phyloP scores from a whole-genome alignment of 2,329 filamentous ascomycete species.

The Penicillium hordei region DNA sequence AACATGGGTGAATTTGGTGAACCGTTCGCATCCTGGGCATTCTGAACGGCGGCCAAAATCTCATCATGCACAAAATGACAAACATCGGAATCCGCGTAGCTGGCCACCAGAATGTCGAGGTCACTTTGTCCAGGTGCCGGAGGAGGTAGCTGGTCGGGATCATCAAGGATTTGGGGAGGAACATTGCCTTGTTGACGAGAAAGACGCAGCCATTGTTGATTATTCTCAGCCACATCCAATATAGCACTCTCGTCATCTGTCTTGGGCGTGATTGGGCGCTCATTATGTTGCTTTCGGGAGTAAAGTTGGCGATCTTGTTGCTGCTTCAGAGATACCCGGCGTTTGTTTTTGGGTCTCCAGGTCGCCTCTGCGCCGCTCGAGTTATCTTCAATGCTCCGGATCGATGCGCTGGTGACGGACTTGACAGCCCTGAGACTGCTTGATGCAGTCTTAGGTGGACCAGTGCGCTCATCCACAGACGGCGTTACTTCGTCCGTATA shows the following conservation, averaged over 20 bases:
- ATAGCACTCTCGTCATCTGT: constrained; percentile 61
- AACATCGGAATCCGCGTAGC: constrained; percentile 76
- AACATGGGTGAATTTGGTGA: constrained; percentile 58
- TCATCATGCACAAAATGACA: constrained; percentile 72
- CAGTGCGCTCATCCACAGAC: constrained; percentile 57
- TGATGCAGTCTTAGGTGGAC: constrained; percentile 69
- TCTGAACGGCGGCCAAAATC: constrained; percentile 67
- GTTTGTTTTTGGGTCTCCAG: constrained; percentile 65
- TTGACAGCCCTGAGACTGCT: constrained; percentile 88
- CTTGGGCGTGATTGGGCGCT: constrained; percentile 58
- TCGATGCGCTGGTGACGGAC: constrained; percentile 82
- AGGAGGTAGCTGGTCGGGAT: constrained; percentile 62
- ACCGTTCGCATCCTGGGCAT: constrained; percentile 67
- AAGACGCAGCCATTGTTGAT: constrained; percentile 61
- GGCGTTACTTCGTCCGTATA: constrained; percentile 53
- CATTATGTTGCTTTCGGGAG: constrained; percentile 65
- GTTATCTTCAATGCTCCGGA: constrained; percentile 67
- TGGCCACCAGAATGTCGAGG: constrained; percentile 74
- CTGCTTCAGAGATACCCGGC: constrained; percentile 76
- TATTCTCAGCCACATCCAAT: constrained; percentile 51
- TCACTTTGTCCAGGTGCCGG: constrained; percentile 67
- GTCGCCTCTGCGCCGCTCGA: constrained; percentile 62
- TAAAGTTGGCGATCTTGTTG: constrained; percentile 89
- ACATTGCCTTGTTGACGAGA: constrained; percentile 55
- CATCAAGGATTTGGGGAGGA: constrained; percentile 65